phyloP scores from a whole-genome alignment of 2,329 filamentous ascomycete species.

The Colletotrichum sp. region DNA sequence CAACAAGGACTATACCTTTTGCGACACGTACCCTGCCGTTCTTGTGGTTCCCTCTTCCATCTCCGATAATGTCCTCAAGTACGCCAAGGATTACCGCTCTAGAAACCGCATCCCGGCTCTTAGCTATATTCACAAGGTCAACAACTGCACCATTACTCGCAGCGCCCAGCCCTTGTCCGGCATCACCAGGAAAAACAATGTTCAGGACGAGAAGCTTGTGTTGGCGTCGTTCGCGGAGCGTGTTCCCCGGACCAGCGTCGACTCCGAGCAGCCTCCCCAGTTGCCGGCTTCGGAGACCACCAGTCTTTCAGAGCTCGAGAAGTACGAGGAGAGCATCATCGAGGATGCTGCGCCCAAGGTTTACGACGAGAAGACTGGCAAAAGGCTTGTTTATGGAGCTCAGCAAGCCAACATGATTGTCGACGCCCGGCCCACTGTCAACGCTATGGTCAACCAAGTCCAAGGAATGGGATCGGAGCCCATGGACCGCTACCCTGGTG shows the following conservation, averaged over 20 bases:
- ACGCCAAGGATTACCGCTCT: constrained; percentile 88
- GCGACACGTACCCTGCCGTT: constrained; percentile 87
- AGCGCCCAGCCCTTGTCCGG: constrained; percentile 93
- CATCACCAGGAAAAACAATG: constrained; percentile 84
- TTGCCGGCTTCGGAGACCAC: constrained; percentile 48
- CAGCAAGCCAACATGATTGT: constrained; percentile 95
- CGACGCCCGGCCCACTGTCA: constrained; percentile 91
- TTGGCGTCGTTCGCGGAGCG: constrained; percentile 89
- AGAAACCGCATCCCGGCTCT: constrained; percentile 86
- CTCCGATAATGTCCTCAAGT: constrained; percentile 96
- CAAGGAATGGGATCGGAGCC: constrained; percentile 94
- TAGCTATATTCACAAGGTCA: constrained; percentile 94
- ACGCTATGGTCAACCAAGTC: constrained; percentile 93
- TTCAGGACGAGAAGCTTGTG: constrained; percentile 94
- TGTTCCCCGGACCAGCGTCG: constrained; percentile 37
- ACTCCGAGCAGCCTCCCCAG: constrained; percentile 49
- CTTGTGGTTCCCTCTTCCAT: constrained; percentile 87
- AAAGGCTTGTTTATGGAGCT: constrained; percentile 81
- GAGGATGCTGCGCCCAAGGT: constrained; percentile 49
- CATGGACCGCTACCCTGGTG: constrained; percentile 95
- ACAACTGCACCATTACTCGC: constrained; percentile 95
- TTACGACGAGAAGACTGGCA: constrained; percentile 64
- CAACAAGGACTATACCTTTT: constrained; percentile 90
- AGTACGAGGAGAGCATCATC: constrained; percentile 72
- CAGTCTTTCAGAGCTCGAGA: constrained; percentile 67